Evolutionary conservation across 805 yeast genomes (phyloP).

Genomic region (Starmerella etchellsii): DNA sequence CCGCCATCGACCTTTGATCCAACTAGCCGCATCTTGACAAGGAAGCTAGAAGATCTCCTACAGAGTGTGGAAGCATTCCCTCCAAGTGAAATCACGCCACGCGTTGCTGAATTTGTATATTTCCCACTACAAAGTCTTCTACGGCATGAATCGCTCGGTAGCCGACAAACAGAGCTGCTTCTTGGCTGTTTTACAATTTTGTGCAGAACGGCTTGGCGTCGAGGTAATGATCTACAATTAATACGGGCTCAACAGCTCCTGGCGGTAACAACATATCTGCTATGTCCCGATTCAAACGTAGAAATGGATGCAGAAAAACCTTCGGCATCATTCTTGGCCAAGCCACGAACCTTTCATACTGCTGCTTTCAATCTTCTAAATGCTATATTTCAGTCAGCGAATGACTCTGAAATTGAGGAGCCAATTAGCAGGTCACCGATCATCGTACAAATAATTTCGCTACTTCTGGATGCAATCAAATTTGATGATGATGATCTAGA

Average conservation of each 20-base stretch:
- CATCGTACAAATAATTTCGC: constrained; percentile 19
- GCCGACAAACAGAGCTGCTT: constrained; percentile 35
- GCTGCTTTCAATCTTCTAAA: constrained; percentile 23
- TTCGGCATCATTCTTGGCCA: constrained; percentile 10
- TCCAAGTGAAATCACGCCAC: neutral
- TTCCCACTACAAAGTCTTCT: constrained; percentile 46
- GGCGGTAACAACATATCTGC: constrained; percentile 21
- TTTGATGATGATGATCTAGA: constrained; percentile 12
- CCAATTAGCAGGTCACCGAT: constrained; percentile 17
- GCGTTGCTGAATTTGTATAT: constrained; percentile 47
- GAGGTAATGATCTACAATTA: constrained; percentile 8
- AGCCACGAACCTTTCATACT: constrained; percentile 17
- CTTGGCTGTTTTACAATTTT: constrained; percentile 35
- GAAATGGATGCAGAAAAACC: neutral
- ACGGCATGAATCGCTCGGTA: constrained; percentile 35
- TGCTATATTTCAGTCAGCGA: constrained; percentile 18
- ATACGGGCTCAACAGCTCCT: constrained; percentile 21
- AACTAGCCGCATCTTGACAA: neutral
- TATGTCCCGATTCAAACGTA: constrained; percentile 20
- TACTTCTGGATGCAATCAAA: constrained; percentile 19
- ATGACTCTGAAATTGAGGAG: constrained; percentile 4
- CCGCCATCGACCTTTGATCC: constrained; percentile 13
- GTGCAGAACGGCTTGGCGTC: constrained; percentile 23
- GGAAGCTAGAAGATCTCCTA: constrained; percentile 3
- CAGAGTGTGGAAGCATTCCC: neutral